These are phyloP conservation scores for Hypomontagnella submonticulosa DNA, from an alignment of 495 filamentous ascomycete species.

Conservation along the genomic window DNA sequence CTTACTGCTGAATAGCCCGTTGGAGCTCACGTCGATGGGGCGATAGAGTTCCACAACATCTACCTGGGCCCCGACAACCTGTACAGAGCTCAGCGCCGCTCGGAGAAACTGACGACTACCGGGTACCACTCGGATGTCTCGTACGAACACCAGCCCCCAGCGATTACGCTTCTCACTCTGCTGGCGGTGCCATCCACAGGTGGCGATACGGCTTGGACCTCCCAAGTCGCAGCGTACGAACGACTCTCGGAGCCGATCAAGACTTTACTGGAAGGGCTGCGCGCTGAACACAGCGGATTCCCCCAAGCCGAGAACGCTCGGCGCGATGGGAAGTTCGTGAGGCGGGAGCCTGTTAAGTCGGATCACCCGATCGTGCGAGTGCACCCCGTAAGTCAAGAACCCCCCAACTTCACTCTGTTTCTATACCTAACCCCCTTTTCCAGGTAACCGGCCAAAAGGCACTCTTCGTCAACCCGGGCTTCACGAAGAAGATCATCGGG, in stretches of 20 bases:
- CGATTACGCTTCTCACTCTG: slow-evolving; percentile 77
- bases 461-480: slow-evolving; percentile 83
- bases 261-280: slow-evolving; percentile 74
- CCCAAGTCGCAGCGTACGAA: slow-evolving; percentile 79
- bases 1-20: slow-evolving; percentile 48
- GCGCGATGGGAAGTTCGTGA: slow-evolving; percentile 69
- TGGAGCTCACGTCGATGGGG: slow-evolving; percentile 57
- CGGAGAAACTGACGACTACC: slow-evolving; percentile 59
- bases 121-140: slow-evolving; percentile 64
- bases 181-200: slow-evolving; percentile 77
- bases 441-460: slow-evolving; percentile 80
- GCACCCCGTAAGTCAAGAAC: slow-evolving; percentile 61
- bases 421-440: slow-evolving; percentile 10
- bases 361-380: slow-evolving; percentile 78
- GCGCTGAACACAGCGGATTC: slow-evolving; percentile 76
- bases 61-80: slow-evolving; percentile 62
- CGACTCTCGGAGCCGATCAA: slow-evolving; percentile 74
- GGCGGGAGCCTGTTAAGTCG: slow-evolving; percentile 72
- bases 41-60: slow-evolving; percentile 60
- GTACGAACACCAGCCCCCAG: slow-evolving; percentile 82
- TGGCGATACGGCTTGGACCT: slow-evolving; percentile 81
- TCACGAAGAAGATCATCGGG: slow-evolving; percentile 80
- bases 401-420: neutral
- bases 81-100: slow-evolving; percentile 55
- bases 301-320: slow-evolving; percentile 75